These are phyloP conservation scores for Fusarium hainanense DNA, from an alignment of 2,329 filamentous ascomycete species.

Conservation along the genomic window DNA sequence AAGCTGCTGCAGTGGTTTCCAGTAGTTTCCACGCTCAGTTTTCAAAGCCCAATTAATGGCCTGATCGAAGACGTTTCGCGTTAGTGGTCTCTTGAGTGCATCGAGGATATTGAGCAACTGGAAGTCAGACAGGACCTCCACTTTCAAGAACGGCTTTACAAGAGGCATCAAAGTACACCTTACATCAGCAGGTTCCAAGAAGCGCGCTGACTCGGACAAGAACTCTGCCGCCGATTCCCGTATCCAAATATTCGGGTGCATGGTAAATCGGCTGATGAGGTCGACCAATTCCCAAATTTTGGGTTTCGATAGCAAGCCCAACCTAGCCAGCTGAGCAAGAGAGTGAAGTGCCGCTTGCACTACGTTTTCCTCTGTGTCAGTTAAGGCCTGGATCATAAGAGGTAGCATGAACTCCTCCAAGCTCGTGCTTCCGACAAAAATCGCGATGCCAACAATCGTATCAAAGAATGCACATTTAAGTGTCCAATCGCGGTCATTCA, in stretches of 20 bases:
- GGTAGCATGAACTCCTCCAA: constrained; percentile 96
- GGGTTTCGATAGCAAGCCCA: constrained; percentile 86
- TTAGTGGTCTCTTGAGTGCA: constrained; percentile 82
- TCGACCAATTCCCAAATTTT: constrained; percentile 91
- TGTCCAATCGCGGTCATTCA: constrained; percentile 97
- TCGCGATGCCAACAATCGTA: constrained; percentile 90
- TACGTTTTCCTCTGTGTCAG: constrained; percentile 93
- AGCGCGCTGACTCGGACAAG: constrained; percentile 78
- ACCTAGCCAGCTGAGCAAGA: constrained; percentile 84
- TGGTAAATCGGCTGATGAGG: constrained; percentile 83
- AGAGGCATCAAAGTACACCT: constrained; percentile 86
- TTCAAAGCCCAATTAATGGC: constrained; percentile 87
- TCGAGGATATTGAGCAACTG: constrained; percentile 82
- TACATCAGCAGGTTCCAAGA: constrained; percentile 81
- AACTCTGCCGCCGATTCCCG: constrained; percentile 90
- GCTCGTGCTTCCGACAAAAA: constrained; percentile 88
- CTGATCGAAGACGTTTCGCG: constrained; percentile 84
- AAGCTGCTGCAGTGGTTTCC: constrained; percentile 79
- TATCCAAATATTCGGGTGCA: constrained; percentile 97
- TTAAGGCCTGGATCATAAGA: constrained; percentile 93
- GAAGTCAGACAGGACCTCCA: constrained; percentile 72
- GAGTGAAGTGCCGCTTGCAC: constrained; percentile 91
- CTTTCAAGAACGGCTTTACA: constrained; percentile 83
- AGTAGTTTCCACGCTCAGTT: constrained; percentile 84
- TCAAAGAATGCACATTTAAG: constrained; percentile 97